Evolutionary conservation across 192 early-diverging fungal species (phyloP).

Genomic region (Backusella westeae): DNA sequence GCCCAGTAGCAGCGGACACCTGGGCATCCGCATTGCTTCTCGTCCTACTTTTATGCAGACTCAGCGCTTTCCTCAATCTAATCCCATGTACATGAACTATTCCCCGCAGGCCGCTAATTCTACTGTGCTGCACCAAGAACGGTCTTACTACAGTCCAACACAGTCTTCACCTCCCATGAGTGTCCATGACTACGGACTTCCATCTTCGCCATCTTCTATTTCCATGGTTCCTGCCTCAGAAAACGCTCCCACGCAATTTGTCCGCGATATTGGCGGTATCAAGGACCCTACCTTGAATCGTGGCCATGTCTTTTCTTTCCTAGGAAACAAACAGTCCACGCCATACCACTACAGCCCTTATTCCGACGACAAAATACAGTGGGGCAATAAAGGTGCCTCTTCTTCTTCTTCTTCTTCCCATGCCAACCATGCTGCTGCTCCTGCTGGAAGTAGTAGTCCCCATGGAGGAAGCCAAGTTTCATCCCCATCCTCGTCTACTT

Average conservation of each 20-base stretch:
- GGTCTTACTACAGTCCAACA: background rate
- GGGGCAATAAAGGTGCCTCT: background rate
- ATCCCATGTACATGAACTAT: background rate
- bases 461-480: background rate
- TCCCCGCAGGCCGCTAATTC: background rate
- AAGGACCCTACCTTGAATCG: background rate
- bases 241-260: background rate
- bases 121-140: background rate
- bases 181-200: background rate
- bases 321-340: background rate
- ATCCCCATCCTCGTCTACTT: background rate
- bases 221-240: background rate
- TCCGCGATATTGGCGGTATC: background rate
- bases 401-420: background rate
- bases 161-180: background rate
- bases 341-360: background rate
- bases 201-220: background rate
- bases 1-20: too few relatives aligned
- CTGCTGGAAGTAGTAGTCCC: background rate
- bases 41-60: background rate
- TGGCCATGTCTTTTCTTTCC: background rate
- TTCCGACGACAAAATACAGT: background rate
- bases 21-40: background rate
- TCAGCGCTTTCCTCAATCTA: background rate
- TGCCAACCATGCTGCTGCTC: background rate